These are phyloP conservation scores for Boletus tylopilopsis DNA, from an alignment of 768 basidiomycete species.

Conservation along the genomic window DNA sequence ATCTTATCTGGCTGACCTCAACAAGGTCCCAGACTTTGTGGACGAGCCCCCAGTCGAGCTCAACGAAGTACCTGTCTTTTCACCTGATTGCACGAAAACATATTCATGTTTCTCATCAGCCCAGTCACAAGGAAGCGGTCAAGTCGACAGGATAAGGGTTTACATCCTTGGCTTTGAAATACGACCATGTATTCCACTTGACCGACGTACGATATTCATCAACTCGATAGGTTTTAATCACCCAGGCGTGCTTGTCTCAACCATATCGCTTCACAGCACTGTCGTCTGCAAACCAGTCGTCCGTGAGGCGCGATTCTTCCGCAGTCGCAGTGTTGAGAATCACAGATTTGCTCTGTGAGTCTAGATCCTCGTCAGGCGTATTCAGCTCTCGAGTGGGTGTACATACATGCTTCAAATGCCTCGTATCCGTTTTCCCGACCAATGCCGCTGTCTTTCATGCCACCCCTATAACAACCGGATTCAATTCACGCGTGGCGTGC, in stretches of 20 bases:
- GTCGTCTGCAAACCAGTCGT: conserved; percentile 78
- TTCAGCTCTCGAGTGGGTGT: neutral
- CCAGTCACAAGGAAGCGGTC: conserved; percentile 51
- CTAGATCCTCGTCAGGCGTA: conserved; percentile 35
- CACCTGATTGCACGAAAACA: neutral
- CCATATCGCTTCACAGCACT: conserved; percentile 60
- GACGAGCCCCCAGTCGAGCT: conserved; percentile 81
- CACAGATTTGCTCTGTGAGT: conserved; percentile 81
- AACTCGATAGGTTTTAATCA: no score
- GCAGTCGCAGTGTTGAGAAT: conserved; percentile 68
- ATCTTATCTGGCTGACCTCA: conserved; percentile 83
- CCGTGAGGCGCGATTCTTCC: conserved; percentile 52
- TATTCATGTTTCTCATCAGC: conserved; percentile 27
- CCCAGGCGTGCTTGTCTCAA: conserved; percentile 28
- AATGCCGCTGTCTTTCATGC: conserved; percentile 87
- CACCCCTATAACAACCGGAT: conserved; percentile 54
- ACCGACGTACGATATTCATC: no score
- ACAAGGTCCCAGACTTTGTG: conserved; percentile 87
- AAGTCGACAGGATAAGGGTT: conserved; percentile 41
- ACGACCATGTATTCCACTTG: conserved; percentile 13
- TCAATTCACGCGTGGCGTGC: neutral
- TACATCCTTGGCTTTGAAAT: conserved; percentile 3
- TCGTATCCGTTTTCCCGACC: conserved; percentile 85
- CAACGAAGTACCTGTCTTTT: conserved; percentile 46
- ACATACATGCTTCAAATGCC: conserved; percentile 72